phyloP scores from a whole-genome alignment of 108 stramenopile genomes.

The Aurantiochytrium sp. region DNA sequence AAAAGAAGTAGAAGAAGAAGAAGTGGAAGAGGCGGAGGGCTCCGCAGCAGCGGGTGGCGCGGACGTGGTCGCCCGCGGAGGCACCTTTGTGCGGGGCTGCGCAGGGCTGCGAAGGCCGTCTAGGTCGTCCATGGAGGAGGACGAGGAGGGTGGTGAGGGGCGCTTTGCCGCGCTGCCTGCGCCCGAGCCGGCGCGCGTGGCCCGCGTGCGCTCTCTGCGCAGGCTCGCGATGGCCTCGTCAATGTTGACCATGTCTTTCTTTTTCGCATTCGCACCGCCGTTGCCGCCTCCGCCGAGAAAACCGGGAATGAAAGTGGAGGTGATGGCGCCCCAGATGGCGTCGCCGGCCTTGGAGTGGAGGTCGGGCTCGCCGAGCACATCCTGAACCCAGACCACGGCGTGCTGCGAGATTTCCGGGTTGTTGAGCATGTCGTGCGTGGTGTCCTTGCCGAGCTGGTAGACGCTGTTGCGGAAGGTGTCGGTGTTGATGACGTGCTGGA shows the following conservation, averaged over 20 bases:
- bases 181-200: not conserved
- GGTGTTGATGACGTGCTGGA: slow-evolving; percentile 15
- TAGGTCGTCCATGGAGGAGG: not conserved
- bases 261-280: not conserved
- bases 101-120: too few relatives aligned
- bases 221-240: slow-evolving; percentile 11
- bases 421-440: not conserved
- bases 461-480: slow-evolving; percentile 10
- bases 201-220: not conserved
- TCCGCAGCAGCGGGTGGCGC: not conserved
- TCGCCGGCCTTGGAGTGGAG: slow-evolving; percentile 11
- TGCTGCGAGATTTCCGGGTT: not conserved
- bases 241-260: slow-evolving; percentile 31
- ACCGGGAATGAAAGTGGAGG: slow-evolving; percentile 6
- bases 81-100: not conserved
- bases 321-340: slow-evolving; percentile 25
- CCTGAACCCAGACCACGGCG: not conserved
- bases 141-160: not conserved
- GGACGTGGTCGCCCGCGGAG: not conserved
- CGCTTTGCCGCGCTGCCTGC: too few relatives aligned
- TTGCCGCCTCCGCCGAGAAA: not conserved
- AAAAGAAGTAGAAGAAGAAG: too few relatives aligned
- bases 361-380: slow-evolving; percentile 14
- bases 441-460: not conserved
- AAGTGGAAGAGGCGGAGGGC: too few relatives aligned